Evolutionary conservation across 805 yeast genomes (phyloP), one percentile per base, ranked within the genome.

Genomic region (Tetrapisispora namnaoensis): DNA sequence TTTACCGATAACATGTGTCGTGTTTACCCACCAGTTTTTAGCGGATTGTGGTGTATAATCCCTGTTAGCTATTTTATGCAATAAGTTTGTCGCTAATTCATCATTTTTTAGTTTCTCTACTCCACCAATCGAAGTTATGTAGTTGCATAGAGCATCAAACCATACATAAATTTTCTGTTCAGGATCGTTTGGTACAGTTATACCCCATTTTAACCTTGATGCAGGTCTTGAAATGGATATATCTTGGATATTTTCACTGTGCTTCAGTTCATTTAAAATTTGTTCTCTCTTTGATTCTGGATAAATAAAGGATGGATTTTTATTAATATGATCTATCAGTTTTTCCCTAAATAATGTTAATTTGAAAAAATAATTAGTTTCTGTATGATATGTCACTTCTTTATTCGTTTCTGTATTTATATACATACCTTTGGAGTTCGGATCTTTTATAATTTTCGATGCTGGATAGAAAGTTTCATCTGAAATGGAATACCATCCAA

Each of bases 401-500:
- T 80, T 83, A 6, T 83, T 79, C 0, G 96, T 78, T 58, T 90
- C 97, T 30, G 73, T 77, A 7, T 66, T 52, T 69, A 70, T 34
- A 39, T 49, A 58, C 37, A 65, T 53, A 30, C 56, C 55, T 4
- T 40, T 41, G 7, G 55, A 49, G 2, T 51, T 50, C 1, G 70
- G 67, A 35, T 62, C 58, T 47, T 58, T 58, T 10, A 65, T 76
- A 24, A 87, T 79, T 63, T 89, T 95, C 2, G 78, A 67, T 52
- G 83, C 95, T 0, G 98, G 86, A 58, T 87, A 91, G 60, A 93
- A 93, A 1, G 96, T 84, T 67, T 93, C 99, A 61, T 93, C 99
- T 44, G 95, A 83, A 7, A 91, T 71, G 7, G 95, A 86, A 62
- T 93, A 93, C 98, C 98, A 93, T 1, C 99, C 99, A 44, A 77